phyloP scores from a whole-genome alignment of 78 protist species.

The Thecamonas trahens region DNA sequence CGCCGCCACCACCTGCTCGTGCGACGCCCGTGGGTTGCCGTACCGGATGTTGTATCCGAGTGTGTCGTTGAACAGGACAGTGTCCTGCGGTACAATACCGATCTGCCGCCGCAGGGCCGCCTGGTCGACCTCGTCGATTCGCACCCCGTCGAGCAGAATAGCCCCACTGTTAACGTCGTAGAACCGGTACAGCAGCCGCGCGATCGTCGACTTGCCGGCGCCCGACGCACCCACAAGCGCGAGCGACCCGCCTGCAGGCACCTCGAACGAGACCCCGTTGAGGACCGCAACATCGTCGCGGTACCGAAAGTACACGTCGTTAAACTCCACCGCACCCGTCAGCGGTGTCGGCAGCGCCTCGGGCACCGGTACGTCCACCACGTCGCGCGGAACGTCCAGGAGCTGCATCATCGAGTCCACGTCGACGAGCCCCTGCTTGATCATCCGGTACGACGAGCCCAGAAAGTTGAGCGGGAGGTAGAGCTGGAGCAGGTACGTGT shows the following conservation, averaged over 20 bases:
- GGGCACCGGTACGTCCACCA: neutral
- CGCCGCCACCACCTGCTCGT: constrained; percentile 55
- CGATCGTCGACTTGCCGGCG: constrained; percentile 45
- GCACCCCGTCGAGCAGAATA: constrained; percentile 58
- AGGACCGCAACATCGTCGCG: constrained; percentile 1
- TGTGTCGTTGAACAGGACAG: constrained; percentile 49
- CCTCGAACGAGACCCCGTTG: constrained; percentile 16
- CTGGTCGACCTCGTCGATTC: neutral
- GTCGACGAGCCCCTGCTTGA: neutral
- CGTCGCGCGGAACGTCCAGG: constrained; percentile 6
- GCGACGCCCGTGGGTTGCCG: constrained; percentile 37
- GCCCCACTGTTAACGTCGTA: constrained; percentile 66
- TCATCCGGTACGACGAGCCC: constrained; percentile 61
- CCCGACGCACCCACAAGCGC: constrained; percentile 93
- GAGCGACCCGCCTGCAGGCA: constrained; percentile 62
- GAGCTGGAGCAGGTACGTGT: constrained; percentile 23
- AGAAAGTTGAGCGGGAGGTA: constrained; percentile 64
- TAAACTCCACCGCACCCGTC: constrained; percentile 12
- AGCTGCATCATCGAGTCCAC: neutral
- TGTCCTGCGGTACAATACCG: constrained; percentile 49
- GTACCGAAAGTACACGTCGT: constrained; percentile 8
- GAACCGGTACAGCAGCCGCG: constrained; percentile 55
- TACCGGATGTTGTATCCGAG: constrained; percentile 70
- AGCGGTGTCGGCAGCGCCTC: neutral
- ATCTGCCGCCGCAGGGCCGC: constrained; percentile 31